Base-by-base conservation (phyloP, 768 basidiomycete genomes). In the Lyophyllum atratum region DNA sequence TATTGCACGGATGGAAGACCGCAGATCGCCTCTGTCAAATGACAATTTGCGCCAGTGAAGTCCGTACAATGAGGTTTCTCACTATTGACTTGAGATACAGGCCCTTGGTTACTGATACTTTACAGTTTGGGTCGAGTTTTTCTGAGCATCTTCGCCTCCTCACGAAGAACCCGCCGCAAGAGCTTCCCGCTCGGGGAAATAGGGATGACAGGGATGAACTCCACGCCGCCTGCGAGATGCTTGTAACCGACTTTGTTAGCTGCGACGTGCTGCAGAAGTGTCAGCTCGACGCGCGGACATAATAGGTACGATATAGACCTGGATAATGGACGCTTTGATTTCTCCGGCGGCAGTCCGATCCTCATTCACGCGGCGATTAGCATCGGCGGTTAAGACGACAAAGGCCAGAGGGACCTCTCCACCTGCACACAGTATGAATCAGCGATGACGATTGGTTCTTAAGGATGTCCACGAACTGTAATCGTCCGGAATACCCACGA, bases 331-430 rank as follows among this genome's bases (percentile, higher is more conserved):
- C 24, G 62, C 67, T 62, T 80, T 80, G 47, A 85, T 72, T 3
- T 62, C 67, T 14, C 67, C 64, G 0, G 66, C 64, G 25, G 72
- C 70, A 24, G 1, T 56, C 1, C 73, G 67, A 46, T 72, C 66
- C 33, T 68, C 52, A 22, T 64, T 59, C 11, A 76, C 67, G 28
- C 73, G 72, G 49, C 70, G 49, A 3, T 75, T 68, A 8, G 81
- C 79, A n/a, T 74, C 68, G 2, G 69, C 60, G 6, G 71, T 76
- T 4, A 87, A 75, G 1, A 83, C 84, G 3, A 90, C 79, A 62
- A 84, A 90, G 4, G 88, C 90, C 64, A 89, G 65, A 0, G 89
- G 89, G 6, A 88, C 71, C 66, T 91, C 89, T 15, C 89, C 89
- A 56, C 74, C 78, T 80, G 47, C 24, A 59, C 60, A 21, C 37